Base-by-base conservation (phyloP, 2,329 filamentous ascomycete species). In the Xylogone sp. region DNA sequence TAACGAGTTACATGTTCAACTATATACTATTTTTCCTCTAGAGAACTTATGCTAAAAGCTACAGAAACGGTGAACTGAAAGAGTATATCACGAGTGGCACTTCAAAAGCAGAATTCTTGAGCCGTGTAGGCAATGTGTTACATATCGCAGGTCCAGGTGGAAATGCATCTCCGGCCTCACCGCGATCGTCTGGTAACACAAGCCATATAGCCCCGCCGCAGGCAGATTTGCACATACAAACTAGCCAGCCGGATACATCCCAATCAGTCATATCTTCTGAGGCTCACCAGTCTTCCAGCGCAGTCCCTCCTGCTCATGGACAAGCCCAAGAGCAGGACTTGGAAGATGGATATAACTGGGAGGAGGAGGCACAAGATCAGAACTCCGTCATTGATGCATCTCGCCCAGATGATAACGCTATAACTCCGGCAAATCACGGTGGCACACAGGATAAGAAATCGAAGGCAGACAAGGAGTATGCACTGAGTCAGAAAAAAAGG, bases 21-120 rank as follows among this genome's bases (percentile, higher is more conserved):
- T 2, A 9, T 12, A 9, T 20, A 22, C 18, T 8, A 16, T 39
- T 13, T 8, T 21, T 31, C 20, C 22, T n/a, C 12, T 49, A n/a
- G 24, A 18, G 21, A 20, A 3, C 4, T 2, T 21, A 39, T 45
- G 18, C 49, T 57, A 47, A 59, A 18, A 43, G 27, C 9, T 19
- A 34, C 43, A 84, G 82, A 64, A 87, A 90, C 68, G 90, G 87
- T 8, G 81, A 88, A 55, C 72, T 96, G 13, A 84, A 87, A 62
- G 86, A 93, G 66, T 91, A 92, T 65, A 77, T 96, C 9, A 76
- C 83, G 34, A 73, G 82, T 1, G 86, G 84, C 8, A 77, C 81
- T 8, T 70, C 74, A 13, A 85, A 81, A 63, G 79, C 86, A 16
- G 84, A 89, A 8, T 90, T 94, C 52, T 67, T 83, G 45, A 74